These are phyloP conservation scores for Tylopilus sp. DNA, from an alignment of 768 basidiomycete species.

Conservation along the genomic window DNA sequence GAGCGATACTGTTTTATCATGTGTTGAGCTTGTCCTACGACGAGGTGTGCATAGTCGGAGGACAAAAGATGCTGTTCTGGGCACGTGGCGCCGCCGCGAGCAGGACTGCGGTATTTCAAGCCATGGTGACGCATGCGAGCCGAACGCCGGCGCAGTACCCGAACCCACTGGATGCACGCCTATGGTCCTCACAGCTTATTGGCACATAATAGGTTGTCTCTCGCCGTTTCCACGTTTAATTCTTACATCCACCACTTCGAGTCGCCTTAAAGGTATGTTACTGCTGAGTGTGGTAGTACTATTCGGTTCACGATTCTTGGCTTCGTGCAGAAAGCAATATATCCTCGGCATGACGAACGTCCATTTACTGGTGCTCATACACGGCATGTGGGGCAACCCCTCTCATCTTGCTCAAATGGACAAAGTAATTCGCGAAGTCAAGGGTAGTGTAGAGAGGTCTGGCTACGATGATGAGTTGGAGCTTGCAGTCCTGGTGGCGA, in stretches of 20 bases:
- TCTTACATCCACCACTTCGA: not conserved
- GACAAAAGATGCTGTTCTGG: too few relatives aligned
- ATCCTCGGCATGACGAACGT: slow-evolving; percentile 28
- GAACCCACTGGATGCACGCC: not conserved
- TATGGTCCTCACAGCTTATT: slow-evolving; percentile 1
- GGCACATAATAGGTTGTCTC: not conserved
- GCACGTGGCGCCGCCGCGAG: slow-evolving; percentile 2
- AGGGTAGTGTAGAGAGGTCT: slow-evolving; percentile 19
- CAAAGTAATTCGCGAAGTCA: slow-evolving; percentile 49
- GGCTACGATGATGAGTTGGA: slow-evolving; percentile 35
- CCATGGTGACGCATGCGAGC: not conserved
- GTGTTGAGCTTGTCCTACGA: too few relatives aligned
- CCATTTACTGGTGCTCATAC: slow-evolving; percentile 45
- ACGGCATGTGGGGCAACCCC: slow-evolving; percentile 83
- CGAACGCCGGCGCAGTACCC: not conserved
- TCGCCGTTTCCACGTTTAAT: slow-evolving; percentile 5
- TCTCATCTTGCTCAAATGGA: slow-evolving; percentile 57
- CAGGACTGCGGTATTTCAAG: not conserved
- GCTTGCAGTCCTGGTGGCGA: slow-evolving; percentile 60
- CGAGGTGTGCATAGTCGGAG: too few relatives aligned
- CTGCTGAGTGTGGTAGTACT: not conserved
- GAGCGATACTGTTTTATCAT: slow-evolving; percentile 5
- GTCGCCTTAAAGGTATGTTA: slow-evolving; percentile 1
- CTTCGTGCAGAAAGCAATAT: slow-evolving; percentile 3
- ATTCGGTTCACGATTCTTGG: not conserved